Conservation (phyloP, 495 filamentous ascomycete species). For the Pyrenula aspistea region DNA sequence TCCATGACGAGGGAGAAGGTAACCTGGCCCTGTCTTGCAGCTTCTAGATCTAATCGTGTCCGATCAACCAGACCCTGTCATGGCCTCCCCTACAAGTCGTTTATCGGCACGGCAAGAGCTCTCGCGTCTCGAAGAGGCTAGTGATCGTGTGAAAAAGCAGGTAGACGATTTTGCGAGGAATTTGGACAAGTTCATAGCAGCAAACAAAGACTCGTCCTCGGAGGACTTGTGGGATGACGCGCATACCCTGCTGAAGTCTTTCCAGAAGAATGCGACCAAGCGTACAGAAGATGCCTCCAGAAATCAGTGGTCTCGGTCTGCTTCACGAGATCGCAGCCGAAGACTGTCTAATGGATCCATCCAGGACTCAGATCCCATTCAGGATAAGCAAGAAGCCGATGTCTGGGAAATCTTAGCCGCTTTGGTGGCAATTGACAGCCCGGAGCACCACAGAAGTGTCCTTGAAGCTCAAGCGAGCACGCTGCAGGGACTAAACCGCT, state of each 20-base stretch:
- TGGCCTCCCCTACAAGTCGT: not conserved
- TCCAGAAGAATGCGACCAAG: not conserved
- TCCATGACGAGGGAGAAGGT: not conserved
- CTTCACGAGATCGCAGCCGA: not conserved
- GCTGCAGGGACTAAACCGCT: conserved; percentile 38
- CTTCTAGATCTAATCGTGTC: not conserved
- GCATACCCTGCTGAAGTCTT: not conserved
- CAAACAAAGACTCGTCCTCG: not conserved
- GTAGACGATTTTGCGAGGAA: conserved; percentile 54
- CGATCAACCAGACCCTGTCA: not conserved
- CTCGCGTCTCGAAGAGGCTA: conserved; percentile 43
- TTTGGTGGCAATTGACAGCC: conserved; percentile 41
- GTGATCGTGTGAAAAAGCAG: conserved; percentile 48
- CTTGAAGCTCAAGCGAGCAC: conserved; percentile 26
- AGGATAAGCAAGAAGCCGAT: conserved; percentile 60
- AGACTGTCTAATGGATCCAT: not conserved
- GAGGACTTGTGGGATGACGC: not conserved
- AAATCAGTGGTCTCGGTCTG: not conserved
- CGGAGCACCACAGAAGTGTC: conserved; percentile 17
- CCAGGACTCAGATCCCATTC: not conserved
- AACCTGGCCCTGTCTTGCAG: not conserved
- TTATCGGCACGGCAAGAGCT: conserved; percentile 30
- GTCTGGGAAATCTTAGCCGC: conserved; percentile 78
- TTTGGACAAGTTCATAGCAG: conserved; percentile 42
- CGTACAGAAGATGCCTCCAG: not conserved